These are phyloP conservation scores for Neurospora sp. DNA, from an alignment of 495 filamentous ascomycete species.

Conservation along the genomic window DNA sequence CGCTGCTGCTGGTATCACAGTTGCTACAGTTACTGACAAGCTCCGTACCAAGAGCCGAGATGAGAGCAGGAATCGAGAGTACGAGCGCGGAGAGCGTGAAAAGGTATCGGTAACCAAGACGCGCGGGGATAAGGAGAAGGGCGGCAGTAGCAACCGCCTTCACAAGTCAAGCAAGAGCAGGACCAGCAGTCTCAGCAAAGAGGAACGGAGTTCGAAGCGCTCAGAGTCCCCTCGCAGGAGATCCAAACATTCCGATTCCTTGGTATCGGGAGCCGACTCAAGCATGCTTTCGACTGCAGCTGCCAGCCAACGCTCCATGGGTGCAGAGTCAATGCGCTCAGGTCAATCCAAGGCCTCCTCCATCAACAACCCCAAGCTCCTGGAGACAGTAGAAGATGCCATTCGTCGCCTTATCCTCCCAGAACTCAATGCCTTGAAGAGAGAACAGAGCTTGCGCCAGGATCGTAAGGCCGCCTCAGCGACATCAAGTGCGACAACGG, in stretches of 20 bases:
- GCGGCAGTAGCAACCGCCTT: constrained; percentile 32
- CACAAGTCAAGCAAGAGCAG: constrained; percentile 45
- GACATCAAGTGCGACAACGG: constrained; percentile 45
- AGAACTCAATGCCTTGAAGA: constrained; percentile 82
- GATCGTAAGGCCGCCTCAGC: constrained; percentile 46
- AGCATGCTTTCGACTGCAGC: constrained; percentile 66
- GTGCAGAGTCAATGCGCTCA: constrained; percentile 67
- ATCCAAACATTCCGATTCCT: constrained; percentile 54
- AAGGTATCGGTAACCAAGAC: constrained; percentile 14
- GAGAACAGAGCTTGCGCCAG: constrained; percentile 62
- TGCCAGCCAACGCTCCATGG: constrained; percentile 57
- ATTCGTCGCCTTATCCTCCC: constrained; percentile 87
- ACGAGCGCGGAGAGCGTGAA: constrained; percentile 6
- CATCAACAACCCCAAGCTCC: constrained; percentile 89
- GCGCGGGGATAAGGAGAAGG: constrained; percentile 21
- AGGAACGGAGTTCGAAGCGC: constrained; percentile 37
- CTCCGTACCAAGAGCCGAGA: constrained; percentile 31
- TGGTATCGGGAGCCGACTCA: constrained; percentile 56
- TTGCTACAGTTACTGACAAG: constrained; percentile 41
- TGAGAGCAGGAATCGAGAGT: constrained; percentile 26
- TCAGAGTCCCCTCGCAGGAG: constrained; percentile 49
- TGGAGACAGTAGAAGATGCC: constrained; percentile 92
- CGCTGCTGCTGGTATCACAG: constrained; percentile 26
- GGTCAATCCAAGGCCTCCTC: constrained; percentile 68
- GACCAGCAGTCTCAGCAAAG: constrained; percentile 56